Evolutionary conservation across 768 basidiomycete genomes (phyloP).

Genomic region (Serpula lacrymans): DNA sequence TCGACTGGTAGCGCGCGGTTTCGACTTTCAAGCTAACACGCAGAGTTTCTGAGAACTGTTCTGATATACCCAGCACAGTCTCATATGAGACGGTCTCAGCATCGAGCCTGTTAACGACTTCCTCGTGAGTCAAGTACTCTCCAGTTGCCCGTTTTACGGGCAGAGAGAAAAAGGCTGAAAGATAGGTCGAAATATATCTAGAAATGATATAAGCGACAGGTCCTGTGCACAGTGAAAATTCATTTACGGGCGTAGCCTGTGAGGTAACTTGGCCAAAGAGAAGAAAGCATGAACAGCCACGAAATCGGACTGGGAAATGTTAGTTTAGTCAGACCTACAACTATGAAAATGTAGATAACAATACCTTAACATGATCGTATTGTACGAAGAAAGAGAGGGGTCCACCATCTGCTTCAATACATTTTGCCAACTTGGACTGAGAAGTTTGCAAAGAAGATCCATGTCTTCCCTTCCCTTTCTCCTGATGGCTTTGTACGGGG

Average conservation of each 20-base stretch:
- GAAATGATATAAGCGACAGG: constrained; percentile 1
- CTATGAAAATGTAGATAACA: constrained; percentile 10
- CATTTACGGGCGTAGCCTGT: constrained; percentile 72
- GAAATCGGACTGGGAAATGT: constrained; percentile 75
- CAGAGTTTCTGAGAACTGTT: constrained; percentile 69
- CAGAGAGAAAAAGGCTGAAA: constrained; percentile 83
- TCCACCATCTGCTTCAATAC: constrained; percentile 66
- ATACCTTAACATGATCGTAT: constrained; percentile 88
- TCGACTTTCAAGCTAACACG: constrained; percentile 85
- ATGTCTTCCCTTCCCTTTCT: constrained; percentile 50
- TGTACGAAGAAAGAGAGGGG: constrained; percentile 85
- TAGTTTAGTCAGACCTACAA: background rate
- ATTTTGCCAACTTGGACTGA: constrained; percentile 48
- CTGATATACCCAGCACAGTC: constrained; percentile 58
- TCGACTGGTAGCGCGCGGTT: constrained; percentile 69
- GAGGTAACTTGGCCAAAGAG: constrained; percentile 69
- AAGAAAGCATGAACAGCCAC: constrained; percentile 77
- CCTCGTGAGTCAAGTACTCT: constrained; percentile 72
- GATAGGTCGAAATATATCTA: constrained; percentile 77
- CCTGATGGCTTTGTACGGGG: constrained; percentile 64
- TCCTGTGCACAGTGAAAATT: background rate
- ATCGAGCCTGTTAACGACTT: constrained; percentile 88
- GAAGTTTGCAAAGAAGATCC: constrained; percentile 23
- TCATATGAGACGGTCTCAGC: constrained; percentile 90
- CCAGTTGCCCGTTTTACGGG: constrained; percentile 74